Evolutionary conservation across 1,284 basidiomycete genomes (phyloP).

Genomic region (Leucoagaricus sp.): DNA sequence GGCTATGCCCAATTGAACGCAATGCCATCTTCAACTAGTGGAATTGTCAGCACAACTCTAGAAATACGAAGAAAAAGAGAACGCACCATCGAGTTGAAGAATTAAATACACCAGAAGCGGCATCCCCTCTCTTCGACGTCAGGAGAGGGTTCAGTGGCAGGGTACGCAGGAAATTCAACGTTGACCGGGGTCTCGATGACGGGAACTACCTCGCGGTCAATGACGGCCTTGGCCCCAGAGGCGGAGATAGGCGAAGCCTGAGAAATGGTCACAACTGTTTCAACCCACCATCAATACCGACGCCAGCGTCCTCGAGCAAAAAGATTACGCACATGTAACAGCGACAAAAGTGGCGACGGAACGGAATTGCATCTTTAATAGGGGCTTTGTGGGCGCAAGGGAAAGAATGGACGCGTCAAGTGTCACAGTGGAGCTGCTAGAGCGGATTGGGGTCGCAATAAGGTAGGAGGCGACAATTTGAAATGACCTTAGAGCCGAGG

Average conservation of each 20-base stretch:
- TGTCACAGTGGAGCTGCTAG: neutral
- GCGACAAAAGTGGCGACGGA: neutral
- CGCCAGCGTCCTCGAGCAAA: neutral
- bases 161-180: neutral
- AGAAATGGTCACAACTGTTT: neutral
- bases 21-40: neutral
- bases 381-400: neutral
- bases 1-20: neutral
- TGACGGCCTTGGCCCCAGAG: neutral
- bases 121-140: slow-evolving; percentile 4
- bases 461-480: neutral
- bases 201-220: neutral
- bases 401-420: neutral
- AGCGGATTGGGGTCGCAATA: neutral
- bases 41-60: neutral
- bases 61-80: neutral
- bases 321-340: neutral
- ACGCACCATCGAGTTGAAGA: neutral
- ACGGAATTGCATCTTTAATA: slow-evolving; percentile 6
- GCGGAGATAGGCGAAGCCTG: slow-evolving; percentile 7
- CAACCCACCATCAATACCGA: neutral
- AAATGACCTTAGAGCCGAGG: slow-evolving; percentile 4
- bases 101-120: slow-evolving; percentile 6
- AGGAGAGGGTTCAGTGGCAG: neutral
- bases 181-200: neutral